Evolutionary conservation across 805 yeast genomes (phyloP), one percentile per base, ranked within the genome.

Genomic region (Saturnispora galanensis): DNA sequence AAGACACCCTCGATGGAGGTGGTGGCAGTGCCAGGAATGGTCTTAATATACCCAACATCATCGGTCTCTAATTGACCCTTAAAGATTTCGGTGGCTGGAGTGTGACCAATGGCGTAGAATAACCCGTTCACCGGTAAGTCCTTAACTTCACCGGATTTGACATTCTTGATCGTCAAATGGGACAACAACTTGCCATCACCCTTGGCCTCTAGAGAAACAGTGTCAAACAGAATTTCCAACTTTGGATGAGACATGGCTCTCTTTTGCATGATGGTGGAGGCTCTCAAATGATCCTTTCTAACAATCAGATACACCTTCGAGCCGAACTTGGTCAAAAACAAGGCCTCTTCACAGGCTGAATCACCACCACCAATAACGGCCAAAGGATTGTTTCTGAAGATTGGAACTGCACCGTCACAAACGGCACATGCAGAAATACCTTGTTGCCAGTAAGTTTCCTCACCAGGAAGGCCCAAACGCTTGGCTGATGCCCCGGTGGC

Each of bases 361-460:
- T 93, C 99, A 66, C 99, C 99, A 55, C 99, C 99, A 49, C 99
- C 99, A 55, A 93, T 73, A 47, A 93, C 99, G 21, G 96, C 97
- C 63, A 93, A 77, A 34, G 98, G 97, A 69, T 88, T 84, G 74
- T 93, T 84, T 75, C 97, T 85, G 74, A 93, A 93, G 57, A 93
- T 89, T 56, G 99, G 99, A 41, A 93, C 95, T 31, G 99, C 99
- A 68, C 99, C 99, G 64, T 93, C 99, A 71, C 99, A 93, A 50
- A 93, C 98, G 35, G 99, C 99, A 74, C 99, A 93, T 13, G 99
- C 99, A 55, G 96, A 85, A 55, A 93, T 93, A 66, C 99, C 99
- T 65, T 83, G 84, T 73, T 93, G 99, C 99, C 99, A 93, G 77
- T 93, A 93, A 31, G 76, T 75, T 54, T 93, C 97, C 71, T 93